These are phyloP conservation scores for Amylocarpus encephaloides DNA, from an alignment of 2,329 filamentous ascomycete species.

Conservation along the genomic window DNA sequence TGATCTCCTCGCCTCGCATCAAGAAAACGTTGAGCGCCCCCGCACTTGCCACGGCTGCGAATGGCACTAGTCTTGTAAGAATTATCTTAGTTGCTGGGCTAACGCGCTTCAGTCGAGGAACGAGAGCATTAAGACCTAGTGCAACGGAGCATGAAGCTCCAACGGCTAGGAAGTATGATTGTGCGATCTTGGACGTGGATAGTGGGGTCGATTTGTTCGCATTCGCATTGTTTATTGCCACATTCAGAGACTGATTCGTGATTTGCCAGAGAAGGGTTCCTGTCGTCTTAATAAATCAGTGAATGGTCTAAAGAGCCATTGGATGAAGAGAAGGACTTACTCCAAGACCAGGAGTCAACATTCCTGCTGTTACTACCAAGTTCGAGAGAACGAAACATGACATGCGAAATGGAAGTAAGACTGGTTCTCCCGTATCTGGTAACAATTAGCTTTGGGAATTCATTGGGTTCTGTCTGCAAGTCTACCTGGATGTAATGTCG, in stretches of 20 bases:
- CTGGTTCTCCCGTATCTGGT: slow-evolving; percentile 82
- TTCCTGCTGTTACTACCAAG: slow-evolving; percentile 88
- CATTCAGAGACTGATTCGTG: slow-evolving; percentile 94
- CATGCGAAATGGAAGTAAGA: slow-evolving; percentile 96
- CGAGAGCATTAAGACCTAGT: slow-evolving; percentile 81
- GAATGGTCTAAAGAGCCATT: slow-evolving; percentile 2
- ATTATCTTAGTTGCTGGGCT: slow-evolving; percentile 69
- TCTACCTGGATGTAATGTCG: slow-evolving; percentile 88
- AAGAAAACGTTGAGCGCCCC: slow-evolving; percentile 93
- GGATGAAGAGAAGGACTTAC: slow-evolving; percentile 38
- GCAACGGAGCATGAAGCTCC: slow-evolving; percentile 91
- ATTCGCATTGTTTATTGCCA: slow-evolving; percentile 95
- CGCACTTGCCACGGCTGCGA: slow-evolving; percentile 88
- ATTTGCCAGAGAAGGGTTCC: slow-evolving; percentile 94
- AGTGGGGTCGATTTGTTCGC: slow-evolving; percentile 95
- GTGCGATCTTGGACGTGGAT: slow-evolving; percentile 69
- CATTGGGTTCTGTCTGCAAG: neutral
- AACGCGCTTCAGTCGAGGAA: slow-evolving; percentile 74
- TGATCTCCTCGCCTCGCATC: slow-evolving; percentile 95
- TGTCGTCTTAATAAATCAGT: slow-evolving; percentile 48
- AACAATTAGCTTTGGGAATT: slow-evolving; percentile 8
- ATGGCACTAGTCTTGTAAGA: slow-evolving; percentile 83
- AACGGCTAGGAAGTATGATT: slow-evolving; percentile 90
- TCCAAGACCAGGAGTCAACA: slow-evolving; percentile 84
- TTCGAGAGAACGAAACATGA: slow-evolving; percentile 92